phyloP scores from a whole-genome alignment of 2,329 filamentous ascomycete genomes.

The Claviceps fusiformis region DNA sequence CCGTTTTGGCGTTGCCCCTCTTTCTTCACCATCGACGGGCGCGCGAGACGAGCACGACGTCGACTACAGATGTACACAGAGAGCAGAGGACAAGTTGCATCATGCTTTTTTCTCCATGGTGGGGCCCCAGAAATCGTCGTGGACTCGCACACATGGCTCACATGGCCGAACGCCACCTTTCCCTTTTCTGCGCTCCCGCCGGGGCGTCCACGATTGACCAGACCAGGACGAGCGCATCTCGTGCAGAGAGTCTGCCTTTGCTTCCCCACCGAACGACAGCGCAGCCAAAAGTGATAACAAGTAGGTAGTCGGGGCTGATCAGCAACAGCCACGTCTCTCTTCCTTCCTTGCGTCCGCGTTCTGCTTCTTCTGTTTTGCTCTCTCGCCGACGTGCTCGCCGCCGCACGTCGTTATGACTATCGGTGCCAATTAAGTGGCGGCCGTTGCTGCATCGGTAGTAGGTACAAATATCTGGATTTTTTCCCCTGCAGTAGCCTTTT shows the following conservation, averaged over 20 bases:
- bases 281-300: background rate
- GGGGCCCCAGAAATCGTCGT: background rate
- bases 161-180: background rate
- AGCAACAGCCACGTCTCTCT: background rate
- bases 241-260: background rate
- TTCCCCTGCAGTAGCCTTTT: background rate
- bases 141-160: background rate
- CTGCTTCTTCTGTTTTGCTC: background rate
- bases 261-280: background rate
- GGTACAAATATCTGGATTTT: background rate
- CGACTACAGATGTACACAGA: background rate
- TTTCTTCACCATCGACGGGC: background rate
- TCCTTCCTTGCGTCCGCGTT: background rate
- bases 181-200: background rate
- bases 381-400: background rate
- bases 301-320: background rate
- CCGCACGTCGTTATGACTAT: slow-evolving; percentile 1
- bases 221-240: background rate
- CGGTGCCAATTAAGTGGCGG: background rate
- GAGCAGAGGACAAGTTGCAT: background rate
- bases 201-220: background rate
- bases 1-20: background rate
- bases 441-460: background rate
- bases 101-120: background rate
- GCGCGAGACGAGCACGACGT: background rate